Base-by-base conservation (phyloP, 2,329 filamentous ascomycete species). In the Orbilia oligospora region DNA sequence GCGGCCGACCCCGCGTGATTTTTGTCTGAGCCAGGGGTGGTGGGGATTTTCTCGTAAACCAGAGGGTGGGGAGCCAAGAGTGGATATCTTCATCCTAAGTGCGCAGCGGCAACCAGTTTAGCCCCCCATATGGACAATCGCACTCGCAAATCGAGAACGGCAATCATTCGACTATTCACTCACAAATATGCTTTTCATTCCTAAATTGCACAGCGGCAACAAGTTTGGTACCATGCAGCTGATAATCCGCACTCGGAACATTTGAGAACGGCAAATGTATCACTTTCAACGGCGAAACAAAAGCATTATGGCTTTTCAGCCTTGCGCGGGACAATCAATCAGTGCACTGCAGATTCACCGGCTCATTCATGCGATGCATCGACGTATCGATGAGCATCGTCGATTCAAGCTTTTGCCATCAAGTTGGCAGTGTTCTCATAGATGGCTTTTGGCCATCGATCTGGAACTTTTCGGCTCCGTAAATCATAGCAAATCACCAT, bases 401-500 rank as follows among this genome's bases (percentile, higher is more conserved):
- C 44, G 44, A 48, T 48, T 48, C 44, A 48, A 48, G 44, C 44
- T 48, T 48, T 48, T 48, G 44, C 44, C 44, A 48, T 48, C 44
- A 48, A 48, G n/a, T 48, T 48, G 44, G 44, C 44, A 48, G 44
- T 48, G 44, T 48, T 48, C 44, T 48, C 44, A 48, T 48, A 48
- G 44, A 48, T 48, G 44, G 44, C 44, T 48, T 48, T 48, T 48
- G 44, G 44, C 44, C 44, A 48, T 48, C 44, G n/a, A 48, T 20
- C 44, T 48, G 44, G 44, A 48, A 48, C 44, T 18, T 20, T 48
- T 48, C 44, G 44, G 44, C 44, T 48, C 44, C 44, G 44, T 48
- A 48, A 48, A 48, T 48, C 44, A 48, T 48, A 48, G 44, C 44
- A 48, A 48, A 48, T 48, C 44, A 48, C n/a, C 44, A 48, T 48